Percentiles rank a stretch among this genome's conserved stretches.
Conservation (phyloP, 1,139 yeast genomes). For the Scheffersomyces illinoinensis region DNA sequence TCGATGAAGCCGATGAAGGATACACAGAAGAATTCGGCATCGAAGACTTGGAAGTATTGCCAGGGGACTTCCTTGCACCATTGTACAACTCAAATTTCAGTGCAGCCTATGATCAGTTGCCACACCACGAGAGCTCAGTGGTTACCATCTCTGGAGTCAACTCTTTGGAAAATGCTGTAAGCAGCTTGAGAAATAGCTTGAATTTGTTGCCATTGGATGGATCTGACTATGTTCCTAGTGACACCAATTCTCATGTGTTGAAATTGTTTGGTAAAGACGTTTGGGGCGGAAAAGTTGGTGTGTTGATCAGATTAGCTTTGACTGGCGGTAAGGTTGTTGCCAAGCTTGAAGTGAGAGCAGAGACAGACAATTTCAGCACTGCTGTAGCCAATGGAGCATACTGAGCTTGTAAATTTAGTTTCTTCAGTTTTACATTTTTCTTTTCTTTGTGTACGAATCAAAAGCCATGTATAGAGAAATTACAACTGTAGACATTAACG, state of each 20-base stretch:
- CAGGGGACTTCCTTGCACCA: slow-evolving; percentile 84
- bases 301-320: slow-evolving; percentile 68
- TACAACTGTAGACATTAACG: too few relatives aligned
- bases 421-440: not conserved
- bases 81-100: slow-evolving; percentile 79
- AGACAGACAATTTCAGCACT: slow-evolving; percentile 34
- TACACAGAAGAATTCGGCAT: slow-evolving; percentile 92
- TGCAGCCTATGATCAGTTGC: slow-evolving; percentile 71
- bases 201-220: slow-evolving; percentile 84
- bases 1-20: slow-evolving; percentile 74
- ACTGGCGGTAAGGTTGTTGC: slow-evolving; percentile 73
- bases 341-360: slow-evolving; percentile 72
- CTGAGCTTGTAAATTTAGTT: slow-evolving; percentile 2
- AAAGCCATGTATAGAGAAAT: not conserved
- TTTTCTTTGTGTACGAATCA: not conserved
- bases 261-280: slow-evolving; percentile 84
- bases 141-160: slow-evolving; percentile 36
- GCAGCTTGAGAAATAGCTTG: slow-evolving; percentile 57
- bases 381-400: slow-evolving; percentile 21
- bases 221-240: slow-evolving; percentile 64
- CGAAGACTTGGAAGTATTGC: slow-evolving; percentile 71
- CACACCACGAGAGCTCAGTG: slow-evolving; percentile 33
- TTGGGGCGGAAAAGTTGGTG: slow-evolving; percentile 71
- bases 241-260: slow-evolving; percentile 66
- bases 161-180: slow-evolving; percentile 38